phyloP scores from a whole-genome alignment of 768 basidiomycete genomes.

The Collybia mongolica region DNA sequence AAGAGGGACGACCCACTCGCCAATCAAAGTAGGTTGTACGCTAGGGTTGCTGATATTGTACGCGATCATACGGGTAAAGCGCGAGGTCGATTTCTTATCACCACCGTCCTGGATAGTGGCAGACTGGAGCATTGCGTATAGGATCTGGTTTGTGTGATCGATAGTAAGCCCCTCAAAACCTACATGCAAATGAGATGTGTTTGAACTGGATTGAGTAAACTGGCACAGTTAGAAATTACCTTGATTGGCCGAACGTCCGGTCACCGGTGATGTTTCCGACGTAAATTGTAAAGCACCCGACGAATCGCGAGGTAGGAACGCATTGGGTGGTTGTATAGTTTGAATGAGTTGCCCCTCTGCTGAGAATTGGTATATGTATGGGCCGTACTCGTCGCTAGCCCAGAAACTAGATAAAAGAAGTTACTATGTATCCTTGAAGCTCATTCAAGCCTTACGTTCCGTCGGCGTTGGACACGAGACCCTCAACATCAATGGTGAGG shows the following conservation, averaged over 20 bases:
- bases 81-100: slow-evolving; percentile 38
- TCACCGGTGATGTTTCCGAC: slow-evolving; percentile 41
- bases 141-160: slow-evolving; percentile 40
- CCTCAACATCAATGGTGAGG: slow-evolving; percentile 57
- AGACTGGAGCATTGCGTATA: slow-evolving; percentile 64
- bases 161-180: slow-evolving; percentile 63
- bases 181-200: slow-evolving; percentile 12
- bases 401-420: slow-evolving; percentile 41
- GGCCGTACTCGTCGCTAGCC: slow-evolving; percentile 71
- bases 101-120: slow-evolving; percentile 68
- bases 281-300: slow-evolving; percentile 53
- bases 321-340: slow-evolving; percentile 57
- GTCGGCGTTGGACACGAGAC: slow-evolving; percentile 54
- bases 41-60: slow-evolving; percentile 45
- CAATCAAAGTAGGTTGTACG: slow-evolving; percentile 37
- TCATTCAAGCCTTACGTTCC: slow-evolving; percentile 42
- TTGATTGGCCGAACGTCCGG: slow-evolving; percentile 56
- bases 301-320: slow-evolving; percentile 47
- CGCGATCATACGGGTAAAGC: slow-evolving; percentile 55
- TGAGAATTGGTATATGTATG: slow-evolving; percentile 58
- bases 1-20: slow-evolving; percentile 61
- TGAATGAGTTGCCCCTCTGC: slow-evolving; percentile 46
- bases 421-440: background rate
- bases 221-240: slow-evolving; percentile 25
- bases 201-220: background rate